These are phyloP conservation scores for Microbotryum saponariae DNA, from an alignment of 1,284 basidiomycete species.

Conservation along the genomic window DNA sequence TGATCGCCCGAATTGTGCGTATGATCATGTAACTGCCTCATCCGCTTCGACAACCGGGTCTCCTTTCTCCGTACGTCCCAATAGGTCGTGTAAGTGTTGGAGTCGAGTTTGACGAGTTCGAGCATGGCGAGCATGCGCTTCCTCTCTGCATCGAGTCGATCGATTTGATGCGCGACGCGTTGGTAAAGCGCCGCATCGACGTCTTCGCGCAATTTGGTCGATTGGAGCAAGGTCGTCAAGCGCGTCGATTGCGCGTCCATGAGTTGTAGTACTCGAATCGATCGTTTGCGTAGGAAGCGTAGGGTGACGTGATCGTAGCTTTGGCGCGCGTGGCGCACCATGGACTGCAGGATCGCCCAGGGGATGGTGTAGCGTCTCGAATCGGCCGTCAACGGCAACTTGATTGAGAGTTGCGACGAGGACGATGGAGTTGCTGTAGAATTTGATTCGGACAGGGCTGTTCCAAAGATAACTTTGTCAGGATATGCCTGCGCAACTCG, in stretches of 20 bases:
- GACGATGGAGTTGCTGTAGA: not conserved
- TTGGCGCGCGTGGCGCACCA: conserved; percentile 6
- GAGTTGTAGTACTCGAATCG: conserved; percentile 10
- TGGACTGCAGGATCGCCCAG: conserved; percentile 12
- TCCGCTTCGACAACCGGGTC: not conserved
- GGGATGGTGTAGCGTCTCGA: conserved; percentile 18
- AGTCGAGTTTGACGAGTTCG: conserved; percentile 17
- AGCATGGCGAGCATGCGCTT: conserved; percentile 16
- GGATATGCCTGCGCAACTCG: too few relatives aligned
- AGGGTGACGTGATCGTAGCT: conserved; percentile 14
- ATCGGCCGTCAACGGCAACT: too few relatives aligned
- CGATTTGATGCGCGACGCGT: conserved; percentile 16
- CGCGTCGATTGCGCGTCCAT: conserved; percentile 14
- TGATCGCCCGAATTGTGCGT: not conserved
- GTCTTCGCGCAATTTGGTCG: not conserved
- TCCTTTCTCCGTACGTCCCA: not conserved
- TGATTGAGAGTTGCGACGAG: too few relatives aligned
- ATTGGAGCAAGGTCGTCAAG: conserved; percentile 11
- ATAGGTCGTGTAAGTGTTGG: conserved; percentile 10
- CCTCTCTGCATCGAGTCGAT: conserved; percentile 8
- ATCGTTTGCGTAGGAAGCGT: conserved; percentile 12
- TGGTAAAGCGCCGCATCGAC: not conserved
- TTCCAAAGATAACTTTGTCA: too few relatives aligned
- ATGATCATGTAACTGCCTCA: conserved; percentile 2
- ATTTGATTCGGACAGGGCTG: not conserved